Conservation (phyloP, 2,329 filamentous ascomycete species). For the Lachnellula cervina region DNA sequence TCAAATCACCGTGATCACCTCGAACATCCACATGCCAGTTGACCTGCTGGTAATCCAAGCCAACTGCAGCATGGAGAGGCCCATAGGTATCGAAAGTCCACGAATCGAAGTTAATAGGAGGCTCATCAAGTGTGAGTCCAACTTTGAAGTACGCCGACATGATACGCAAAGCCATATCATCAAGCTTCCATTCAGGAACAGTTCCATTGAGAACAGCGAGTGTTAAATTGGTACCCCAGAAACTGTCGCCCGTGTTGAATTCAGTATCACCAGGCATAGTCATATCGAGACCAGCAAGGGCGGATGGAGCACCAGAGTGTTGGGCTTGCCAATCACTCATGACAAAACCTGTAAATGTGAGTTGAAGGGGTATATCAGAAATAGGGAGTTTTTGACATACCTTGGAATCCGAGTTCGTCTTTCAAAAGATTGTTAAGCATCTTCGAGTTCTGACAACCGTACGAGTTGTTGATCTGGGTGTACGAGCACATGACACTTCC, state of each 20-base stretch:
- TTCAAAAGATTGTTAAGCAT: constrained; percentile 72
- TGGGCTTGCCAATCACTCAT: constrained; percentile 79
- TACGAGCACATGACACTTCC: constrained; percentile 83
- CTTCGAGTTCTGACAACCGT: constrained; percentile 74
- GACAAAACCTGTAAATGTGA: constrained; percentile 48
- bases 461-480: constrained; percentile 76
- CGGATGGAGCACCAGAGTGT: constrained; percentile 61
- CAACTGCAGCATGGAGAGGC: constrained; percentile 58
- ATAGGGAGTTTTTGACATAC: background rate
- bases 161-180: constrained; percentile 88
- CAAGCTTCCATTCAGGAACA: constrained; percentile 77
- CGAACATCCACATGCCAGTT: constrained; percentile 85
- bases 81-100: constrained; percentile 78
- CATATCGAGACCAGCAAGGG: constrained; percentile 76
- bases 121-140: constrained; percentile 44
- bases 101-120: constrained; percentile 74
- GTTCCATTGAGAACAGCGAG: constrained; percentile 85
- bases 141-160: constrained; percentile 68
- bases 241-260: constrained; percentile 61
- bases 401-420: constrained; percentile 74
- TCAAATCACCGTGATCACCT: constrained; percentile 63
- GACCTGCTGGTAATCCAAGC: constrained; percentile 60
- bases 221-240: constrained; percentile 83
- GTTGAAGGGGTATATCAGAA: background rate
- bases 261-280: constrained; percentile 79